A percentile compares a stretch with the other conserved stretches of the same genome.
These are phyloP conservation scores for Blastobotrys terrestris DNA, from an alignment of 805 yeast species.

Conservation along the genomic window DNA sequence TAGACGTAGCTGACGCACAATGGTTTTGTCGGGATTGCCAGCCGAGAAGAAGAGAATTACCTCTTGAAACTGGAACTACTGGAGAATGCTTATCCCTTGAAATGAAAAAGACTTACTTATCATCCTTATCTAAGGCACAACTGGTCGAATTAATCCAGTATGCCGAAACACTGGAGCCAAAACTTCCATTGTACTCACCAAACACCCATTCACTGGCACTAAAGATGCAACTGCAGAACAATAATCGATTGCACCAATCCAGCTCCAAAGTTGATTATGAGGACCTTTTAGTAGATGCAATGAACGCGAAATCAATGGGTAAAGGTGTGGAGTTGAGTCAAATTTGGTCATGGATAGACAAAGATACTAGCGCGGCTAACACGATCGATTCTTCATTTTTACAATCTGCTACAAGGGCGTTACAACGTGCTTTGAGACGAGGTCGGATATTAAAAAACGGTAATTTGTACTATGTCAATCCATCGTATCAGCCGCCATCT, in stretches of 20 bases:
- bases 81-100: slow-evolving; percentile 31
- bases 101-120: slow-evolving; percentile 34
- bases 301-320: slow-evolving; percentile 28
- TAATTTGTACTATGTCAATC: slow-evolving; percentile 27
- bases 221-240: slow-evolving; percentile 29
- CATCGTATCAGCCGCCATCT: slow-evolving; percentile 27
- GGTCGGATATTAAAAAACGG: slow-evolving; percentile 30
- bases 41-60: slow-evolving; percentile 30
- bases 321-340: slow-evolving; percentile 22
- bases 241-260: slow-evolving; percentile 19
- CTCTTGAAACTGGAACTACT: slow-evolving; percentile 34
- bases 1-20: slow-evolving; percentile 36
- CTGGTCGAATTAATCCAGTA: slow-evolving; percentile 34
- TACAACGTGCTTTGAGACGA: slow-evolving; percentile 32
- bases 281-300: slow-evolving; percentile 30
- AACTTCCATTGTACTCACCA: slow-evolving; percentile 35
- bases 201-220: slow-evolving; percentile 30
- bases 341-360: slow-evolving; percentile 25
- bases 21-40: slow-evolving; percentile 37
- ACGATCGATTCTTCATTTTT: slow-evolving; percentile 29
- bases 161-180: slow-evolving; percentile 34
- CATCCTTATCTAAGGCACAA: slow-evolving; percentile 34
- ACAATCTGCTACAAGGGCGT: slow-evolving; percentile 33
- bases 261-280: slow-evolving; percentile 25
- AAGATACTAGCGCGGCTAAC: slow-evolving; percentile 21